These are phyloP conservation scores for Xylona heveae DNA, from an alignment of 495 filamentous ascomycete genomes.

Conservation along the genomic window DNA sequence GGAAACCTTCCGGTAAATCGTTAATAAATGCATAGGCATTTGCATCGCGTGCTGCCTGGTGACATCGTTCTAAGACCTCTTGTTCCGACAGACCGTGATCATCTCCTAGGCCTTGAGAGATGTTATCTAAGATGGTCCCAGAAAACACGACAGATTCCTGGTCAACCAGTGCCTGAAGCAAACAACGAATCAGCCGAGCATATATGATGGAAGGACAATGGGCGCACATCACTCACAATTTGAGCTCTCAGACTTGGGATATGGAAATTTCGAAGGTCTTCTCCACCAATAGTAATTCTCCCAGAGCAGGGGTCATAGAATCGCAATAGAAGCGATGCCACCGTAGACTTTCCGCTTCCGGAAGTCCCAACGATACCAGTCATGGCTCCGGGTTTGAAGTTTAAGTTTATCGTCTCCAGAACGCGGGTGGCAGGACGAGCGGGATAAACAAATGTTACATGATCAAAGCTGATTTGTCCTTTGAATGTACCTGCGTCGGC, in stretches of 20 bases:
- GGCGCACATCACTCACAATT: too few relatives aligned
- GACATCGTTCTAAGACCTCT: conserved; percentile 10
- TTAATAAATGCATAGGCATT: conserved; percentile 27
- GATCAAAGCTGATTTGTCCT: conserved; percentile 25
- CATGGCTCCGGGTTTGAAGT: conserved; percentile 30
- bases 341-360: conserved; percentile 52
- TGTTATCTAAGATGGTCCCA: conserved; percentile 46
- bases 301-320: conserved; percentile 27
- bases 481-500: conserved; percentile 2
- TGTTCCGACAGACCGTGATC: conserved; percentile 8
- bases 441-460: conserved; percentile 41
- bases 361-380: conserved; percentile 50
- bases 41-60: conserved; percentile 14
- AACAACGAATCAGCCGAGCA: too few relatives aligned
- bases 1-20: conserved; percentile 21
- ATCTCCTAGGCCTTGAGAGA: conserved; percentile 36
- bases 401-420: conserved; percentile 15
- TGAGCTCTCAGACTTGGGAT: conserved; percentile 30
- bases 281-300: conserved; percentile 28
- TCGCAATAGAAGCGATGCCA: conserved; percentile 31
- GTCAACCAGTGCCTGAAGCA: conserved; percentile 42
- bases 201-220: too few relatives aligned
- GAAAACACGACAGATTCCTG: conserved; percentile 45
- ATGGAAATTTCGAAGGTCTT: conserved; percentile 31
- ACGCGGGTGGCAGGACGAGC: conserved; percentile 36